Conservation (phyloP, 768 basidiomycete species). For the Thelephora aurantiotincta region DNA sequence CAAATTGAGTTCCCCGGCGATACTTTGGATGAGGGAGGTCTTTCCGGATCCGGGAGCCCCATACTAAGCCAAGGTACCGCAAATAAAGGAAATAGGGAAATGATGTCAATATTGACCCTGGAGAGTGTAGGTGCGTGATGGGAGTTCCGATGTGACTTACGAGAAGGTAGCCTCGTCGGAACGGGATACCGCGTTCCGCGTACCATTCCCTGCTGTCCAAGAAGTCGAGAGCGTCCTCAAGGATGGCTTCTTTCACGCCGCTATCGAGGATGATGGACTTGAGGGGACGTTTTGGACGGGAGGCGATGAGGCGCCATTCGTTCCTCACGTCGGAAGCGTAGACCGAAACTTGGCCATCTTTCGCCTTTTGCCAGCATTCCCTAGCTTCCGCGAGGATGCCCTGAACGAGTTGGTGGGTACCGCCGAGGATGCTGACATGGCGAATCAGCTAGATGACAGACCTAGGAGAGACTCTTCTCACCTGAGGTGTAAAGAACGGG, state of each 20-base stretch:
- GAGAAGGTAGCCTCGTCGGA: conserved; percentile 67
- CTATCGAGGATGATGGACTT: conserved; percentile 59
- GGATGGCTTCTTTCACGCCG: conserved; percentile 46
- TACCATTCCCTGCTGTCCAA: conserved; percentile 62
- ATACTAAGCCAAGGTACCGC: conserved; percentile 22
- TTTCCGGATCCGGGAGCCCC: conserved; percentile 71
- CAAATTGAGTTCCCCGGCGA: conserved; percentile 67
- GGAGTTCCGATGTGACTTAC: conserved; percentile 18
- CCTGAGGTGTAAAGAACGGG: conserved; percentile 29
- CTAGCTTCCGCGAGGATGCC: conserved; percentile 41
- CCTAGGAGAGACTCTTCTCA: conserved; percentile 11
- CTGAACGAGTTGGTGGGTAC: conserved; percentile 30
- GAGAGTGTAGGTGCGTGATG: not conserved
- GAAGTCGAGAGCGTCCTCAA: conserved; percentile 63
- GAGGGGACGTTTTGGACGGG: conserved; percentile 50
- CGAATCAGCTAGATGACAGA: too few relatives aligned
- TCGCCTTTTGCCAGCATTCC: conserved; percentile 32
- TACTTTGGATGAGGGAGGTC: conserved; percentile 60
- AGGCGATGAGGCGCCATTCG: conserved; percentile 39
- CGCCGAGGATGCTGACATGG: conserved; percentile 17
- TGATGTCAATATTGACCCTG: conserved; percentile 1
- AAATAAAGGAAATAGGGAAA: not conserved
- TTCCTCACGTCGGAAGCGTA: conserved; percentile 26
- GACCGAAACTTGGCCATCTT: conserved; percentile 36
- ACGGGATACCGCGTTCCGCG: conserved; percentile 58